phyloP scores from a whole-genome alignment of 225 moss, liverwort and hornwort genomes.

The Bryum argenteum region DNA sequence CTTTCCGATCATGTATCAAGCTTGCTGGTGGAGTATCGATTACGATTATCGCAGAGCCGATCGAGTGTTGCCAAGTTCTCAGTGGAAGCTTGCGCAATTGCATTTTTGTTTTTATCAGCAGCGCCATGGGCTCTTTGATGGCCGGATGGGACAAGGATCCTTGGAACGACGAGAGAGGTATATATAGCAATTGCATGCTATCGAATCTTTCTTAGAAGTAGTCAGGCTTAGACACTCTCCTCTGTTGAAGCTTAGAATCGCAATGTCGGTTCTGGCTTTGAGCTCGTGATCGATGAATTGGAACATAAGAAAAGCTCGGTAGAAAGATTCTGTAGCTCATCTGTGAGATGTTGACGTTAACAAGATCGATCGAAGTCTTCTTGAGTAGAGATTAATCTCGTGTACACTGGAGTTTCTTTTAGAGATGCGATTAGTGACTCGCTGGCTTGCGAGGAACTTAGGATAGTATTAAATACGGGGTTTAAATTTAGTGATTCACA shows the following conservation, averaged over 20 bases:
- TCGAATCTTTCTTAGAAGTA: not conserved
- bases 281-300: constrained; percentile 14
- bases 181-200: not conserved
- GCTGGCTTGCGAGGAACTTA: not conserved
- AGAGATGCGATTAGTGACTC: not conserved
- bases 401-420: not conserved
- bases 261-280: constrained; percentile 13
- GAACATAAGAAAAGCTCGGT: not conserved
- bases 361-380: not conserved
- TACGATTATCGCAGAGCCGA: constrained; percentile 14
- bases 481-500: not conserved
- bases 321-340: not conserved
- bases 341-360: not conserved
- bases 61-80: not conserved
- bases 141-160: constrained; percentile 49
- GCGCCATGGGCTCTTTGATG: constrained; percentile 55
- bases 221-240: not conserved
- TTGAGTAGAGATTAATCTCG: not conserved
- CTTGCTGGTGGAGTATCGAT: constrained; percentile 5
- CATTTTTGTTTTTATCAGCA: not conserved
- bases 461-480: not conserved
- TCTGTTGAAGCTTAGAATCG: not conserved
- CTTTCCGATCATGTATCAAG: not conserved
- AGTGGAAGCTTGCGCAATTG: not conserved
- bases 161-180: constrained; percentile 49